Conservation (phyloP, 73 alveolate genomes). For the Paramecium pentaurelia region DNA sequence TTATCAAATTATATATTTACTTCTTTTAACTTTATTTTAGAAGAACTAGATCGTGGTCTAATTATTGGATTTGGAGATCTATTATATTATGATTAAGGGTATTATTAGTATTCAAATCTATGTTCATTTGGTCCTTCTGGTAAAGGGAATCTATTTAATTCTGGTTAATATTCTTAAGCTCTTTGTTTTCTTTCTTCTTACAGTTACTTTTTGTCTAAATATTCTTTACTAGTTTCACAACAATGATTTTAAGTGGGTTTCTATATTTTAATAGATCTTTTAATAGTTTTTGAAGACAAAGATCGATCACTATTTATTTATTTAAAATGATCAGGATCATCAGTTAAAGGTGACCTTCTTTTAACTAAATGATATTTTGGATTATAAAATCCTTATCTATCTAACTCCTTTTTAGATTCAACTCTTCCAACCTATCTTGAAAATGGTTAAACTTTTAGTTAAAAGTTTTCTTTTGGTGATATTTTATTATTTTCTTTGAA, state of each 20-base stretch:
- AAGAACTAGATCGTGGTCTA: not conserved
- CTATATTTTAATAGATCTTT: not conserved
- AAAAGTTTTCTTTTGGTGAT: not conserved
- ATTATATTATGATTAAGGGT: not conserved
- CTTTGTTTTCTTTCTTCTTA: not conserved
- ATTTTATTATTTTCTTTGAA: not conserved
- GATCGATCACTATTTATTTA: not conserved
- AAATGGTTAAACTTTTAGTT: not conserved
- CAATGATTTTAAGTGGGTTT: not conserved
- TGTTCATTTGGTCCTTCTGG: slow-evolving; percentile 24
- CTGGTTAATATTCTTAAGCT: not conserved
- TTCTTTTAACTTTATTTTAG: not conserved
- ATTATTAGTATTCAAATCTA: not conserved
- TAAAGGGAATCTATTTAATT: not conserved
- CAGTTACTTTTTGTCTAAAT: not conserved
- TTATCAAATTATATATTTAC: not conserved
- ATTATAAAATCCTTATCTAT: slow-evolving; percentile 25
- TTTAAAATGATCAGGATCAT: not conserved
- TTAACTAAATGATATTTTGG: slow-evolving; percentile 13
- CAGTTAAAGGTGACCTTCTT: not conserved
- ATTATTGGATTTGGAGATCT: not conserved
- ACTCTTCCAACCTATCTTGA: not conserved
- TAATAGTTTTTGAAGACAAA: not conserved
- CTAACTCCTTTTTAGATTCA: not conserved
- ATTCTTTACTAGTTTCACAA: not conserved